Evolutionary conservation across 1,284 basidiomycete species (phyloP).

Genomic region (Fomitopsis betulina): DNA sequence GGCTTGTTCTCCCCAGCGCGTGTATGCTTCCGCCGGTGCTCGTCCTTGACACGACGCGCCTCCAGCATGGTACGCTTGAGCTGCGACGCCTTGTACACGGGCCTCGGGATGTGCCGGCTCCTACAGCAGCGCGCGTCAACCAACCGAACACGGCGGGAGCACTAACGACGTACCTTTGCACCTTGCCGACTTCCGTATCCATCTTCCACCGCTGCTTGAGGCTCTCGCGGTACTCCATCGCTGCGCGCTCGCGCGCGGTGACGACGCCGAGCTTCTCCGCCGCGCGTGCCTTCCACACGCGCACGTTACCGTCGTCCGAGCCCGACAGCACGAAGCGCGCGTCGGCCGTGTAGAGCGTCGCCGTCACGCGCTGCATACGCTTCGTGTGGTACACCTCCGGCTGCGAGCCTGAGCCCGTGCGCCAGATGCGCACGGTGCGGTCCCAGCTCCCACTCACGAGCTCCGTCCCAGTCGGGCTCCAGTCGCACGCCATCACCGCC

Average conservation of each 20-base stretch:
- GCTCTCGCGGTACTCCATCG: slow-evolving; percentile 89
- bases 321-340: slow-evolving; percentile 92
- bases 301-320: slow-evolving; percentile 95
- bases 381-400: slow-evolving; percentile 98
- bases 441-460: slow-evolving; percentile 98
- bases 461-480: slow-evolving; percentile 94
- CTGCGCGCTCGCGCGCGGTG: slow-evolving; percentile 88
- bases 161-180: slow-evolving; percentile 69
- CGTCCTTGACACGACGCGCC: slow-evolving; percentile 87
- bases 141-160: too few relatives aligned
- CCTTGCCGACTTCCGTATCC: slow-evolving; percentile 77
- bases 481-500: slow-evolving; percentile 90
- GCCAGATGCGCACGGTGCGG: slow-evolving; percentile 92
- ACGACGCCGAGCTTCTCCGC: slow-evolving; percentile 91
- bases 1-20: slow-evolving; percentile 85
- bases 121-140: slow-evolving; percentile 33
- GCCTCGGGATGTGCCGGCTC: slow-evolving; percentile 84
- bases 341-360: slow-evolving; percentile 83
- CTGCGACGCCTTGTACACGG: slow-evolving; percentile 83
- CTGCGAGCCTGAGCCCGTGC: slow-evolving; percentile 77
- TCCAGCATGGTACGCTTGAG: slow-evolving; percentile 95
- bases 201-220: slow-evolving; percentile 89
- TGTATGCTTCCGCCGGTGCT: slow-evolving; percentile 85
- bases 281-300: slow-evolving; percentile 95
- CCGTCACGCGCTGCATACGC: slow-evolving; percentile 91